Conservation (phyloP, 768 basidiomycete species). For the Lactarius quietus region DNA sequence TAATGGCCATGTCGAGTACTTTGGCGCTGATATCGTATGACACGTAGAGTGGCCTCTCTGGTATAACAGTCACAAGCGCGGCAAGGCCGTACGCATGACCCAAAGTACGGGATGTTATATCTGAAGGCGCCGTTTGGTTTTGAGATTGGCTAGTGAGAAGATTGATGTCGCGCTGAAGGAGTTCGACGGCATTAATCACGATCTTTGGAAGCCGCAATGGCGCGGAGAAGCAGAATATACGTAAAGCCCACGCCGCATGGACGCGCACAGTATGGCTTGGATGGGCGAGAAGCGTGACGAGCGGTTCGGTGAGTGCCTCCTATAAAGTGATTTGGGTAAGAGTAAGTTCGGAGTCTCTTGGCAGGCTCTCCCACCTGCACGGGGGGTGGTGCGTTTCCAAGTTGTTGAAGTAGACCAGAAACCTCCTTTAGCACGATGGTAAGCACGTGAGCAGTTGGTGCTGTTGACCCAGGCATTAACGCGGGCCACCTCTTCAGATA, state of each 20-base stretch:
- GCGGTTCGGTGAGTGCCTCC: constrained; percentile 82
- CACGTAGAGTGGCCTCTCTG: constrained; percentile 86
- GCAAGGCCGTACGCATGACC: constrained; percentile 92
- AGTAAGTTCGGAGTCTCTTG: not conserved
- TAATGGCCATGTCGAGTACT: constrained; percentile 86
- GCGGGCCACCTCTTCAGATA: constrained; percentile 93
- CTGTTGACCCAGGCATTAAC: constrained; percentile 79
- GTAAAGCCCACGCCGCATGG: constrained; percentile 81
- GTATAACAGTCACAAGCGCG: constrained; percentile 80
- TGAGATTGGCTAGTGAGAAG: constrained; percentile 43
- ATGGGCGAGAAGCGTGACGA: constrained; percentile 81
- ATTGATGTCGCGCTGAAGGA: constrained; percentile 78
- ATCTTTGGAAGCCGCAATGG: constrained; percentile 80
- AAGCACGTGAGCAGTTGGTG: constrained; percentile 64
- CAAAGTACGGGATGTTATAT: constrained; percentile 66
- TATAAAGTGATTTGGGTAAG: constrained; percentile 13
- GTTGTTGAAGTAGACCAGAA: constrained; percentile 78
- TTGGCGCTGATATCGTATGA: constrained; percentile 91
- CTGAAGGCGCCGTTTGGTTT: constrained; percentile 67
- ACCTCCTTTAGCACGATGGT: constrained; percentile 78
- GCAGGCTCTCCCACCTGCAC: constrained; percentile 54
- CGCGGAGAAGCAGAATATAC: constrained; percentile 87
- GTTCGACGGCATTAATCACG: constrained; percentile 71
- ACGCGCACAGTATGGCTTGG: constrained; percentile 86
- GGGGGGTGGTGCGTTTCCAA: constrained; percentile 88